Conservation (phyloP, 1,284 basidiomycete species). For the Amylostereum chailletii region DNA sequence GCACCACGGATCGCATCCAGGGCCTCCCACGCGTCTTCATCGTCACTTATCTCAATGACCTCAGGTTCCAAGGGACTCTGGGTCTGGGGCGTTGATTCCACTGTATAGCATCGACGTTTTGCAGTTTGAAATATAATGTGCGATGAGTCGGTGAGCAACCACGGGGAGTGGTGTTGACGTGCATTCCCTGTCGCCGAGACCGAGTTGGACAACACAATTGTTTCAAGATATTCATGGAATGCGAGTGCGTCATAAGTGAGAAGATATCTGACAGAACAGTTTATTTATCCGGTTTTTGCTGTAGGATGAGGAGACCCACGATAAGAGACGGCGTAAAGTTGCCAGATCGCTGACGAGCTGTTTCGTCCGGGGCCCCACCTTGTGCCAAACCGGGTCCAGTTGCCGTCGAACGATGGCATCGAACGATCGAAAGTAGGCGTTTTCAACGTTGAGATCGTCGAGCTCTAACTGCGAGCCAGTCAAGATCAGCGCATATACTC, state of each 20-base stretch:
- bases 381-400: constrained; percentile 94
- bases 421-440: constrained; percentile 92
- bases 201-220: constrained; percentile 73
- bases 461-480: constrained; percentile 66
- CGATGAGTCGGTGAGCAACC: constrained; percentile 88
- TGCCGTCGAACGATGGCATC: constrained; percentile 85
- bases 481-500: background rate
- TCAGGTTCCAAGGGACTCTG: constrained; percentile 7
- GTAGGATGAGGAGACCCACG: constrained; percentile 37
- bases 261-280: constrained; percentile 53
- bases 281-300: constrained; percentile 1
- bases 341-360: constrained; percentile 87
- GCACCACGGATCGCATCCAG: constrained; percentile 52
- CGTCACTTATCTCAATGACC: constrained; percentile 36
- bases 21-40: constrained; percentile 67
- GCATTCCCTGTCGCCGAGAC: constrained; percentile 38
- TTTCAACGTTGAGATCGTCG: constrained; percentile 90
- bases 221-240: constrained; percentile 91
- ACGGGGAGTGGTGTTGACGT: constrained; percentile 68
- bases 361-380: constrained; percentile 87
- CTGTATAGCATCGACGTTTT: constrained; percentile 68
- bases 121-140: constrained; percentile 84
- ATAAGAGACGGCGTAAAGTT: constrained; percentile 77
- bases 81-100: constrained; percentile 28
- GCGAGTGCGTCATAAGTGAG: constrained; percentile 87